Evolutionary conservation across 345 rosid genomes (phyloP), one percentile per base, ranked within the genome.

Genomic region (Hypericum androsaemum): DNA sequence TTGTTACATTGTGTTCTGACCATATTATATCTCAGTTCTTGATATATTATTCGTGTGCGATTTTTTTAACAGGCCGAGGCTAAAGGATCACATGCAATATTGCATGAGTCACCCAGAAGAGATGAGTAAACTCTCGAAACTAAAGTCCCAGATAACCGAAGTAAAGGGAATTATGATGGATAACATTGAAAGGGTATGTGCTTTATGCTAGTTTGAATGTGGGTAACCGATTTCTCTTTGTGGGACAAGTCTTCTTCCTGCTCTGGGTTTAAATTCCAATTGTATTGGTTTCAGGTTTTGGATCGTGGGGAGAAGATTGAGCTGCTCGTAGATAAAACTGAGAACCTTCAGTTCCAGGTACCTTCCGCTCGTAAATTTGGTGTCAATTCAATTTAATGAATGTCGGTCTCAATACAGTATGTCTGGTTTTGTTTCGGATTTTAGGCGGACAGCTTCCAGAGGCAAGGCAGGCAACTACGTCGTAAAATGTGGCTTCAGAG

Each of bases 101-200:
- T 88, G 97, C 72, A 68, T 81, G 77, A 77, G 48, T 68, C 95
- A 92, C 65, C 99, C 99, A 6, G 97, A 88, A 71, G 99, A 92
- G 73, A 88, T 85, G 53, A 85, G 95, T 69, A 92, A 85, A 73
- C 68, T 88, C 38, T 77, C 95, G 7, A 85, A 88, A 69, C 74
- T 92, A 58, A 92, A 77, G 77, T 85, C 90, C 17, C 97, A 92
- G 47, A 80, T 85, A 54, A 78, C 90, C 5, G 95, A 85, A 74
- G 97, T 85, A 67, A 88, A 86, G 74, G 99, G 97, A 54, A 75
- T 92, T 56, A 85, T 92, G 97, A 83, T 92, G 86, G 95, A 92
- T 78, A 85, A 85, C 69, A 85, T 88, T 65, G 99, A 86, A 71
- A 92, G 86, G 97, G 99, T 88, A 73, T 10, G 45, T 28, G 10